These are phyloP conservation scores for Annulohypoxylon bovei DNA, from an alignment of 495 filamentous ascomycete genomes.

Conservation along the genomic window DNA sequence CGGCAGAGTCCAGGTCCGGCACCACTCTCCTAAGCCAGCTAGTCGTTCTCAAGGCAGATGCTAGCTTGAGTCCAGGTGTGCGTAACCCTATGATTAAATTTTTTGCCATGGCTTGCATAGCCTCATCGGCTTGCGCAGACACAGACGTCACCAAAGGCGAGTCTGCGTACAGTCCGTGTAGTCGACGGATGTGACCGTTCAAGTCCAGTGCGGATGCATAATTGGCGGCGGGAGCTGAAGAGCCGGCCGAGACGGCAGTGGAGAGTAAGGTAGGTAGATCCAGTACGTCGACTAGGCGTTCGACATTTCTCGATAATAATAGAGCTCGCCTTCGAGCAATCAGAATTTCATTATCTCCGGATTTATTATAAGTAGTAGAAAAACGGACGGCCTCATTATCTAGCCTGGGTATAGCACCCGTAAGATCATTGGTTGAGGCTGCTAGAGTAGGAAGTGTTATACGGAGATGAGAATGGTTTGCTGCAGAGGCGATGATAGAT, in stretches of 20 bases:
- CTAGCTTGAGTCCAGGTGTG: constrained; percentile 81
- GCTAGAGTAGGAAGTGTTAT: constrained; percentile 73
- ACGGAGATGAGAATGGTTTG: constrained; percentile 76
- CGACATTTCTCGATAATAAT: constrained; percentile 87
- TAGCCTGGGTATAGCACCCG: constrained; percentile 76
- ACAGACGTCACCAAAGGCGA: constrained; percentile 80
- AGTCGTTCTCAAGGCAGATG: constrained; percentile 89
- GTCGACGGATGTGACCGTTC: constrained; percentile 89
- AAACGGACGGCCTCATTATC: constrained; percentile 83
- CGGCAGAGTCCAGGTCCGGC: constrained; percentile 73
- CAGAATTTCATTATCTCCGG: constrained; percentile 73
- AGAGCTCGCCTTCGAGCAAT: constrained; percentile 82
- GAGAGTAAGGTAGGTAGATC: constrained; percentile 88
- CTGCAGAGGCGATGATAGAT: constrained; percentile 81
- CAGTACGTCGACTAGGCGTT: constrained; percentile 88
- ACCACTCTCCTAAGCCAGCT: constrained; percentile 90
- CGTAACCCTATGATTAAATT: constrained; percentile 84
- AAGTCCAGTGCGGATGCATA: constrained; percentile 93
- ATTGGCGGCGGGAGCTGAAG: constrained; percentile 60
- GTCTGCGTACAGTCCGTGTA: constrained; percentile 82
- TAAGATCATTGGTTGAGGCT: constrained; percentile 70
- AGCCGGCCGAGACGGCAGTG: constrained; percentile 61
- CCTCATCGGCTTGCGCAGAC: constrained; percentile 79
- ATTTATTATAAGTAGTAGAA: constrained; percentile 81
- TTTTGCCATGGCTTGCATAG: constrained; percentile 88